Percentiles rank a stretch among this genome's conserved stretches.
These are phyloP conservation scores for Chrysophaeum taylorii DNA, from an alignment of 352 stramenopile genomes.

Conservation along the genomic window DNA sequence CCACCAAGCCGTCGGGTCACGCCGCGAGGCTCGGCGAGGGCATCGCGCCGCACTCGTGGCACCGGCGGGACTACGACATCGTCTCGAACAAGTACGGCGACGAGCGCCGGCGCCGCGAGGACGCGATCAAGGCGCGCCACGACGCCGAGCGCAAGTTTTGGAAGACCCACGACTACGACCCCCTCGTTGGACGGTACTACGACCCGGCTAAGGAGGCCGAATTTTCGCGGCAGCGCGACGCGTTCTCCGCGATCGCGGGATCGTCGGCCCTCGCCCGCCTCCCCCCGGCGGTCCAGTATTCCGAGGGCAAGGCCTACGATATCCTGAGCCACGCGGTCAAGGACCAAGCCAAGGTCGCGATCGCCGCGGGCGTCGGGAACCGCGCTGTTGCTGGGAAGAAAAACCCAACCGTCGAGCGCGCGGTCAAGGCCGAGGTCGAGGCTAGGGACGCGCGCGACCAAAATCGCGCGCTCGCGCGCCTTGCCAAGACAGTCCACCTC, in stretches of 20 bases:
- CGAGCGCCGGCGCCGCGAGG: slow-evolving; percentile 41
- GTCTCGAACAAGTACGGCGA: slow-evolving; percentile 24
- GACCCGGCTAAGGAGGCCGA: slow-evolving; percentile 46
- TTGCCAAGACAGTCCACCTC: neutral
- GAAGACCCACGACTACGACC: slow-evolving; percentile 55
- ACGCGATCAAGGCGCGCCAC: slow-evolving; percentile 40
- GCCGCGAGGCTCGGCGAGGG: too few relatives aligned
- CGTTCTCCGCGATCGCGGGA: slow-evolving; percentile 46
- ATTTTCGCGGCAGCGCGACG: slow-evolving; percentile 37
- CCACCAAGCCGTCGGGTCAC: too few relatives aligned
- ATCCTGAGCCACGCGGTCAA: slow-evolving; percentile 54
- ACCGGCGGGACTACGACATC: slow-evolving; percentile 22
- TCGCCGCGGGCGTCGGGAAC: neutral
- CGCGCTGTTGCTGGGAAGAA: neutral
- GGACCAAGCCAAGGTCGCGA: neutral
- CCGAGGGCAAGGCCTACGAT: slow-evolving; percentile 57
- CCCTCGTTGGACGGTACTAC: slow-evolving; percentile 49
- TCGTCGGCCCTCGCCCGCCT: slow-evolving; percentile 43
- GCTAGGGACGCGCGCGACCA: neutral
- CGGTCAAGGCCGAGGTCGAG: neutral
- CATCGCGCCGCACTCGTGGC: neutral
- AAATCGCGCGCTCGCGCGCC: neutral
- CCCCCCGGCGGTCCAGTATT: slow-evolving; percentile 51
- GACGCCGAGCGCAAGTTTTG: slow-evolving; percentile 51
- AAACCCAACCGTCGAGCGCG: neutral